Evolutionary conservation across 192 early-diverging fungal species (phyloP).

Genomic region (Glomus cerebriforme): DNA sequence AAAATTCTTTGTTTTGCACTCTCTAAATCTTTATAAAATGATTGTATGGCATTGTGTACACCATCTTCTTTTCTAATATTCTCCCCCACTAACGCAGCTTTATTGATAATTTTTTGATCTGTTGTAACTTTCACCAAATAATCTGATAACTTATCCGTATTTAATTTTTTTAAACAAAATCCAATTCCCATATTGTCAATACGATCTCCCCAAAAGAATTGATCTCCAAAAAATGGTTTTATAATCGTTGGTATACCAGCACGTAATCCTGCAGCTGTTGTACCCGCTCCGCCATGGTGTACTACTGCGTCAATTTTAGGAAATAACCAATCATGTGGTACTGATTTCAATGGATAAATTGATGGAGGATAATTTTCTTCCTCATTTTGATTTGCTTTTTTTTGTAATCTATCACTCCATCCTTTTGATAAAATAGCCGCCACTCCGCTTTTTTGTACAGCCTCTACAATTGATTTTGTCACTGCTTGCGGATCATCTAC

Average conservation of each 20-base stretch:
- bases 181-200: constrained; percentile 67
- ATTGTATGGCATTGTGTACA: constrained; percentile 55
- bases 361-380: constrained; percentile 49
- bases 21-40: constrained; percentile 64
- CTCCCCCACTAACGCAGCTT: constrained; percentile 49
- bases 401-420: constrained; percentile 61
- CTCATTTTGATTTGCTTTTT: constrained; percentile 36
- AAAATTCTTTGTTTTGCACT: constrained; percentile 47
- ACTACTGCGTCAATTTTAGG: constrained; percentile 62
- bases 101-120: constrained; percentile 56
- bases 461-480: constrained; percentile 63
- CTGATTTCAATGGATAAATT: constrained; percentile 58
- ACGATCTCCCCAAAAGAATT: constrained; percentile 73
- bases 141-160: constrained; percentile 49
- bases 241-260: constrained; percentile 72
- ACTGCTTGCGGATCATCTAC: constrained; percentile 68
- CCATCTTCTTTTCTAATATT: constrained; percentile 64
- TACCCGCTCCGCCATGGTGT: constrained; percentile 82
- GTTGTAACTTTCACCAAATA: constrained; percentile 55
- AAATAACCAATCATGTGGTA: constrained; percentile 84
- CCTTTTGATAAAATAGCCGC: constrained; percentile 73
- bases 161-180: constrained; percentile 57
- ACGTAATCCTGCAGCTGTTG: constrained; percentile 71
- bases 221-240: constrained; percentile 72
- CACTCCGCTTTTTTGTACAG: constrained; percentile 61